Base-by-base conservation (phyloP, 805 yeast genomes). In the Brettanomyces bruxellensis region DNA sequence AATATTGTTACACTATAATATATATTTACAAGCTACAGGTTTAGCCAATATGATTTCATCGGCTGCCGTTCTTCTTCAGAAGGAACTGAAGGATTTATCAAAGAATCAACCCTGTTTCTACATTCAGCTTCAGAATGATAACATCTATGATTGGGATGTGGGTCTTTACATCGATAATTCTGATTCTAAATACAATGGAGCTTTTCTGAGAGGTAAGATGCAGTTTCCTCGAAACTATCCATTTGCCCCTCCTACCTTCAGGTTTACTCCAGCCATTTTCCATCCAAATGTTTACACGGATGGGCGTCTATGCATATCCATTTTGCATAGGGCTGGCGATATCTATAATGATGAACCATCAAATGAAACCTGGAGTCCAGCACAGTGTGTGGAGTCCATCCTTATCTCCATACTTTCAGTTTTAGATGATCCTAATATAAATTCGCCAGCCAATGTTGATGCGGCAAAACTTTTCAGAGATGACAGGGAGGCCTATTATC, bases 281-380 rank as follows among this genome's bases (percentile, higher is more conserved):
- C 98, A 91, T 60, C 98, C 98, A 25, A 91, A 91, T 63, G 95
- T 91, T 46, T 91, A 91, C 67, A 77, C 87, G 50, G 96, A 90
- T 65, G 98, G 98, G 14, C 70, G 95, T 54, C 40, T 49, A 4
- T 90, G 98, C 71, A 89, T 90, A 50, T 87, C 96, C 45, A 91
- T 91, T 52, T 72, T 91, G 50, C 98, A 91, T 65, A 86, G 83
- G 54, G 85, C 91, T 14, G 97, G 96, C 24, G 95, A 89, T 61
- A 86, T 85, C 18, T 83, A 91, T 44, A 77, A 86, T 35, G 96
- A 88, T 54, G 96, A 90, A 64, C 91, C 90, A 3, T 95, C 88
- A 57, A 83, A 83, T 47, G 97, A 90, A 68, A 89, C 95, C 18
- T 89, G 97, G 97, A 79, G 86, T 22, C 95, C 90, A 3, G 93